These are phyloP conservation scores for Neurospora terricola DNA, from an alignment of 495 filamentous ascomycete species.

Conservation along the genomic window DNA sequence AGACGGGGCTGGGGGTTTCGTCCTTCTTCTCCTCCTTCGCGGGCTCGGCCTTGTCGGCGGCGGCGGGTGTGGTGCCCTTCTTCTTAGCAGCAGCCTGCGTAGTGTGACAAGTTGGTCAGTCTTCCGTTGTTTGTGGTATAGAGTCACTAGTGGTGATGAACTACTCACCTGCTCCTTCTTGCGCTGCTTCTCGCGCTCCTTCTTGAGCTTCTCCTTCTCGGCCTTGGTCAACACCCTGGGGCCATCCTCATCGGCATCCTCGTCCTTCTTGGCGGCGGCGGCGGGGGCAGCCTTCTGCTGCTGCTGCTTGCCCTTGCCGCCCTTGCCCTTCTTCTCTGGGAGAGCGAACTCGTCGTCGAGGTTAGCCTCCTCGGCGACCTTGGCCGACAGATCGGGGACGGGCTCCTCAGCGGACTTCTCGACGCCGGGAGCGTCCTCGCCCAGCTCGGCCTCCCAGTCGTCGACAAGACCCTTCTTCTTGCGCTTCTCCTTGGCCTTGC, in stretches of 20 bases:
- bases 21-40: constrained; percentile 37
- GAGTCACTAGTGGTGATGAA: not conserved
- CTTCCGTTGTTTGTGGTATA: not conserved
- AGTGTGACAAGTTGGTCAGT: not conserved
- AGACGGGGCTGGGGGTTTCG: constrained; percentile 15
- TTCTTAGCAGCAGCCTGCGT: constrained; percentile 57
- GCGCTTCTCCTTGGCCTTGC: constrained; percentile 85
- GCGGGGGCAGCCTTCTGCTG: constrained; percentile 55
- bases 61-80: constrained; percentile 44
- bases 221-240: constrained; percentile 76
- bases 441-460: constrained; percentile 53
- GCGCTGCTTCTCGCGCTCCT: constrained; percentile 88
- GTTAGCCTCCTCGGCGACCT: constrained; percentile 74
- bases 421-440: constrained; percentile 47
- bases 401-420: constrained; percentile 34
- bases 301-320: constrained; percentile 79
- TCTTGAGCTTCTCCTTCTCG: constrained; percentile 92
- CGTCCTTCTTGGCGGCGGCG: constrained; percentile 36
- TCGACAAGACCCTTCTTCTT: constrained; percentile 81
- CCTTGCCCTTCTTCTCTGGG: constrained; percentile 86
- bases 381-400: constrained; percentile 46
- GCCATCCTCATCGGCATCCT: constrained; percentile 47
- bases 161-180: constrained; percentile 75
- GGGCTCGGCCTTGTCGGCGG: constrained; percentile 42
- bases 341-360: constrained; percentile 83